Conservation (phyloP, 2,329 filamentous ascomycete species). For the Fusarium decemcellulare region DNA sequence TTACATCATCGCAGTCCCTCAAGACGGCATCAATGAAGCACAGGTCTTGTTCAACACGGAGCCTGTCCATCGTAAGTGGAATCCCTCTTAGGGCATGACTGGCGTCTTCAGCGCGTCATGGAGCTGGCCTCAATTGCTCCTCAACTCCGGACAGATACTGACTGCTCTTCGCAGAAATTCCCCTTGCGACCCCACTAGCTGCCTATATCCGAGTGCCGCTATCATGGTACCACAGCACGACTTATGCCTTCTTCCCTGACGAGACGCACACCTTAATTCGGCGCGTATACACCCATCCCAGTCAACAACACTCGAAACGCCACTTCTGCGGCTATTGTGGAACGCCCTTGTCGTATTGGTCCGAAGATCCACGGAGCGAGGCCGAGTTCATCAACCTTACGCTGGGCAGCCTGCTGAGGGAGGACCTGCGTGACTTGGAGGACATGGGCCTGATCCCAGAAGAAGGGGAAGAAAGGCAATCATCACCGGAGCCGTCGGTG, state of each 20-base stretch:
- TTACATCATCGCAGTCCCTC: slow-evolving; percentile 81
- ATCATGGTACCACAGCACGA: slow-evolving; percentile 83
- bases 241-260: slow-evolving; percentile 82
- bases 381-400: slow-evolving; percentile 86
- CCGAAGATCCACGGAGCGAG: slow-evolving; percentile 78
- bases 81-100: background rate
- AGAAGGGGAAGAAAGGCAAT: slow-evolving; percentile 45
- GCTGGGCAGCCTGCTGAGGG: slow-evolving; percentile 80
- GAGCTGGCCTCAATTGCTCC: slow-evolving; percentile 3
- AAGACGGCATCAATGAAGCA: slow-evolving; percentile 67
- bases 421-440: slow-evolving; percentile 81
- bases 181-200: slow-evolving; percentile 80
- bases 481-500: slow-evolving; percentile 1
- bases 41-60: slow-evolving; percentile 83
- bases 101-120: background rate
- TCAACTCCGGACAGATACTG: slow-evolving; percentile 15
- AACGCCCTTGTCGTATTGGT: slow-evolving; percentile 88
- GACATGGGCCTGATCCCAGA: slow-evolving; percentile 80
- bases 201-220: slow-evolving; percentile 89
- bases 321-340: slow-evolving; percentile 95
- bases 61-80: slow-evolving; percentile 77
- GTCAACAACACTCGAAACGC: slow-evolving; percentile 73
- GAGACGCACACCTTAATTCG: slow-evolving; percentile 79
- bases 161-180: slow-evolving; percentile 63
- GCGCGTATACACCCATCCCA: slow-evolving; percentile 74